Evolutionary conservation across 768 basidiomycete genomes (phyloP), one percentile per base, ranked within the genome.

Genomic region (Galerina sulciceps): DNA sequence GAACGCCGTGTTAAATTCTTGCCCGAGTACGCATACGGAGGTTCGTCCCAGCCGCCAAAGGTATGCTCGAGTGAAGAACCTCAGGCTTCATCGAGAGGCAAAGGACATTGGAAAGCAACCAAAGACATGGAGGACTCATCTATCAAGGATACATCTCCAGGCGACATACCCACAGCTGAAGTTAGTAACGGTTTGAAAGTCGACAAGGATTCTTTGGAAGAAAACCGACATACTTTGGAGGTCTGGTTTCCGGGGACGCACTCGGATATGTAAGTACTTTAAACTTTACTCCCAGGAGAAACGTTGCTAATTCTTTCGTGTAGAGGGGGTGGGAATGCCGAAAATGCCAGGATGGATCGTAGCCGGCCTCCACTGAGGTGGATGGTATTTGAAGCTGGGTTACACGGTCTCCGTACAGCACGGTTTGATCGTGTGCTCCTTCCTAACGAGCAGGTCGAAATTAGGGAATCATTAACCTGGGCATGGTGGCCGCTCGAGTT

Each of bases 1-100:
- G 81, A 82, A 46, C 68, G 73, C 17, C 73, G 81, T 3, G 80
- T 81, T 42, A 82, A 80, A 49, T 82, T 80, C 58, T 57, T 78
- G 2, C 81, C 81, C 0, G 79, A 81, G 53, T 79, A 76, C 44
- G 76, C 64, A 0, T 66, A 74, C 46, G 65, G 63, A 1, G 65
- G 65, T 31, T 31, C 26, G 26, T 4, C 26, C 8, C 26, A 31
- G 26, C 26, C 26, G 26, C 26, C 26, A 31, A 8, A 4, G 26
- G 26, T 31, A 31, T 8, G n/a, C 26, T 4, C 26, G 2, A 8
- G 26, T 4, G 5, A 1, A 31, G 26, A 31, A 31, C 4, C 26
- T n/a, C n/a, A n/a, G n/a, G n/a, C 26, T 31, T 31, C 26, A 31
- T 5, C 26, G 26, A 31, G 26, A 5, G 2, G 26, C 26, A 31